phyloP scores from a whole-genome alignment of 2,329 filamentous ascomycete genomes.

The Colletotrichum destructivum region DNA sequence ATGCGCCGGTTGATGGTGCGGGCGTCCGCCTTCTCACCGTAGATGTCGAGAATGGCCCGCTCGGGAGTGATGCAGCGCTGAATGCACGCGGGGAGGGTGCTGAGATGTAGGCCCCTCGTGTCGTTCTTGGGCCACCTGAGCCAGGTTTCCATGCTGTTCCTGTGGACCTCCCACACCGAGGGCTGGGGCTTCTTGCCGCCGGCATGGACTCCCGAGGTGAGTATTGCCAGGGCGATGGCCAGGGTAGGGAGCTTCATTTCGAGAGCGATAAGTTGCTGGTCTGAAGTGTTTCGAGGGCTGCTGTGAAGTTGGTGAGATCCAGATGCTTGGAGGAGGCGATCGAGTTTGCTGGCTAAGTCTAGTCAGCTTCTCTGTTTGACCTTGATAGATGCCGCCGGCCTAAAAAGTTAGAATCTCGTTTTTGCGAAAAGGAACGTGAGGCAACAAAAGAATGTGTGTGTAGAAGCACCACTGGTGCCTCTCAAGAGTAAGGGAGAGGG shows the following conservation, averaged over 20 bases:
- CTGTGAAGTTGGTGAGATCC: neutral
- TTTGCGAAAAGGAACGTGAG: neutral
- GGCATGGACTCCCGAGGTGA: neutral
- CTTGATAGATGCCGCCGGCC: neutral
- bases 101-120: neutral
- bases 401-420: neutral
- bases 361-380: neutral
- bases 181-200: neutral
- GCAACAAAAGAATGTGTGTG: neutral
- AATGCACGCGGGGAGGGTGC: constrained; percentile 1
- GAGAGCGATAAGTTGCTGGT: neutral
- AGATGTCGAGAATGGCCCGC: neutral
- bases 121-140: neutral
- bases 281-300: no score
- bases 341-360: neutral
- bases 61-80: neutral
- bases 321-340: no score
- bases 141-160: neutral
- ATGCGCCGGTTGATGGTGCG: neutral
- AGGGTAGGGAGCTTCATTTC: neutral
- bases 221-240: neutral
- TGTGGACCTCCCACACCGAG: neutral
- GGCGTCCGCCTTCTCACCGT: neutral
- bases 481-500: neutral
- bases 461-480: no score